Evolutionary conservation across 805 yeast species (phyloP), one percentile per base, ranked within the genome.

Genomic region (Metschnikowia dekortorum): DNA sequence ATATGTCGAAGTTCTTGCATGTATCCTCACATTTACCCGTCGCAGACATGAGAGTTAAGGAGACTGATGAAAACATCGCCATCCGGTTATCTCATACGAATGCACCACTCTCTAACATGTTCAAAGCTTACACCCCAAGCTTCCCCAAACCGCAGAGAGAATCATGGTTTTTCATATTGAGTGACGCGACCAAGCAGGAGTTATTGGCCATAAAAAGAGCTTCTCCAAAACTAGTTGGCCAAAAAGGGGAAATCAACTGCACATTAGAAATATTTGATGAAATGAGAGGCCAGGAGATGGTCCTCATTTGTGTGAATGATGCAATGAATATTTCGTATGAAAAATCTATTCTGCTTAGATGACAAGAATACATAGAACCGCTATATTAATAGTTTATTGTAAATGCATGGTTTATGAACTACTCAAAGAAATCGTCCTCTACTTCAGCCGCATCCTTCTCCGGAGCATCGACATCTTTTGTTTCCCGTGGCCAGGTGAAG

Each of bases 61-160:
- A 83, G 60, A 51, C 54, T 0, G 59, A 64, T 0, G 74, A 68
- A 13, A 49, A 57, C 6, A 43, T 87, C 13, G 54, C 51, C 0
- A 70, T 88, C 18, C 68, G 65, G 18, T 68, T 89, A 35, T 65
- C 63, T 8, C 95, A 87, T 62, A 68, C 71, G n/a, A 82, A 79
- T 48, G 58, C 53, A 26, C 75, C 82, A 3, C 61, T 70, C 48
- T 80, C 78, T 54, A 69, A 72, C 3, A 90, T 85, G 41, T 87
- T 82, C 71, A 80, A 80, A 55, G 79, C 89, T 46, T 82, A 84
- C 60, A 75, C 91, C 50, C 92, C 95, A 2, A 81, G 80, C 58
- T 94, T 88, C 70, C 96, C 96, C 41, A 92, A 94, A 66, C 74
- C 83, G 2, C 99, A 94, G 67, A 84, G 89, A 61, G 98, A 94